Evolutionary conservation across 106 monocot species (phyloP).

Genomic region (Apostasia ramifera): DNA sequence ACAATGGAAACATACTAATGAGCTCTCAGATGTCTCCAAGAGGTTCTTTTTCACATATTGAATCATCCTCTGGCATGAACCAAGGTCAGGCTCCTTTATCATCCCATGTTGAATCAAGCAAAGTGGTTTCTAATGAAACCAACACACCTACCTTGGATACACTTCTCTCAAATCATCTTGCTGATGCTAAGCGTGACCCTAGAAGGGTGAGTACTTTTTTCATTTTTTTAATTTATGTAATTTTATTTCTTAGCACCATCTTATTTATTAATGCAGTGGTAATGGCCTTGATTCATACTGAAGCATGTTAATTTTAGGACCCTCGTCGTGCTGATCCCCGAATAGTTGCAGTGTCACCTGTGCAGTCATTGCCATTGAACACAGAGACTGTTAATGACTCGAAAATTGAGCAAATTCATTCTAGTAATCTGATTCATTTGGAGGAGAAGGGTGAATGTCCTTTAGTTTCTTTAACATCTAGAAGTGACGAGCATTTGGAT

Average conservation of each 20-base stretch:
- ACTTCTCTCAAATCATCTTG: constrained; percentile 14
- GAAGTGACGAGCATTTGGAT: constrained; percentile 23
- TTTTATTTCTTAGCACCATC: no score
- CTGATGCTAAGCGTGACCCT: constrained; percentile 76
- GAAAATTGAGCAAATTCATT: constrained; percentile 19
- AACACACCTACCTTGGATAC: constrained; percentile 24
- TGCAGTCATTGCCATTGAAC: constrained; percentile 14
- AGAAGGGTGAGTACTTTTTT: constrained; percentile 60
- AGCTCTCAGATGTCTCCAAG: constrained; percentile 24
- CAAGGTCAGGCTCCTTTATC: constrained; percentile 10
- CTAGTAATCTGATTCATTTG: constrained; percentile 19
- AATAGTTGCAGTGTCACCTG: constrained; percentile 22
- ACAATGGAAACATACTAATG: constrained; percentile 10
- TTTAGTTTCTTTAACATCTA: constrained; percentile 12
- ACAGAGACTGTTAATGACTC: constrained; percentile 20
- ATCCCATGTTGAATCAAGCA: constrained; percentile 23
- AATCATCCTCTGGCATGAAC: constrained; percentile 5
- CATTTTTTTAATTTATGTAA: neutral
- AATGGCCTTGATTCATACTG: constrained; percentile 13
- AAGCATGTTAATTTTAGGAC: constrained; percentile 51
- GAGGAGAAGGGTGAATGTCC: constrained; percentile 21
- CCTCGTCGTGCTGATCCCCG: constrained; percentile 96
- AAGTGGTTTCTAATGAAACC: constrained; percentile 10
- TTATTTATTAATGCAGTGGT: no score
- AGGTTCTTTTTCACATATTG: constrained; percentile 7